phyloP scores from a whole-genome alignment of 139 green algal genomes.

The Chlamydomonas schloesseri region DNA sequence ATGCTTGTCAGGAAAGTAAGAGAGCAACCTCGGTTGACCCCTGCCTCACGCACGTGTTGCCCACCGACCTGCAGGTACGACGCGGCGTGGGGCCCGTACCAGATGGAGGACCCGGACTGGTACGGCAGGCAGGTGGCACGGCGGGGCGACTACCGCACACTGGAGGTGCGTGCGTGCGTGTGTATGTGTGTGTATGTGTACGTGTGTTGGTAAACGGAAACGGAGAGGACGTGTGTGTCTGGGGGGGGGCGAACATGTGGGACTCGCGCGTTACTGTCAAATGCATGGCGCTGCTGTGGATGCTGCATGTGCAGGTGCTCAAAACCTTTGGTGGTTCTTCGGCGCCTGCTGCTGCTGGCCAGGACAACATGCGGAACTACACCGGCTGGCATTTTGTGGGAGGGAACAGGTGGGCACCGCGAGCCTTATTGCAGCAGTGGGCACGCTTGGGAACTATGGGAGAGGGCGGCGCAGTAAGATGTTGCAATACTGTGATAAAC shows the following conservation, averaged over 20 bases:
- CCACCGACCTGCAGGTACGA: too few species aligned
- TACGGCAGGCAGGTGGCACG: not conserved
- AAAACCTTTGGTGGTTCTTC: not conserved
- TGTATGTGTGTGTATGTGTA: not conserved
- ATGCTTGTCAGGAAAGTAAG: too few species aligned
- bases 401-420: not conserved
- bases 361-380: not conserved
- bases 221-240: not conserved
- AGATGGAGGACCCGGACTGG: slow-evolving; percentile 1
- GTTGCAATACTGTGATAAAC: too few species aligned
- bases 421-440: too few species aligned
- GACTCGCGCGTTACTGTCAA: too few species aligned
- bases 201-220: not conserved
- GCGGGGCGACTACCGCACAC: not conserved
- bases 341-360: too few species aligned
- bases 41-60: too few species aligned
- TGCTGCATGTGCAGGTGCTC: not conserved
- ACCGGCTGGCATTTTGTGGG: slow-evolving; percentile 14
- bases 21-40: too few species aligned
- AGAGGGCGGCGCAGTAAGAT: too few species aligned
- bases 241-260: too few species aligned
- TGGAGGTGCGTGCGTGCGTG: not conserved
- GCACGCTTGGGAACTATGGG: too few species aligned
- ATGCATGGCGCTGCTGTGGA: too few species aligned
- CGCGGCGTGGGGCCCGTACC: slow-evolving; percentile 21